Base-by-base conservation (phyloP, 768 basidiomycete species). In the Calocybe cyanea region DNA sequence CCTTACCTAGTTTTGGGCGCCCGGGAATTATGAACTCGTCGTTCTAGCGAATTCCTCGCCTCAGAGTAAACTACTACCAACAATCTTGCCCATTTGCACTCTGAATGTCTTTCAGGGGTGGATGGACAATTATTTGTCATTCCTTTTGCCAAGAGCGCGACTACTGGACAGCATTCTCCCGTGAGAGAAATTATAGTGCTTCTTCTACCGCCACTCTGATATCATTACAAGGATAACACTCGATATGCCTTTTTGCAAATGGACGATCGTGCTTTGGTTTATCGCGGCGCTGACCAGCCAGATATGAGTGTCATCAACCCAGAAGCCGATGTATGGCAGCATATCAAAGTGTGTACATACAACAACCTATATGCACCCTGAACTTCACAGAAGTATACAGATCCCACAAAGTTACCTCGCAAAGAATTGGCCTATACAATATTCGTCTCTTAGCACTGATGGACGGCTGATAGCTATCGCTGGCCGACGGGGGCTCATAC, bases 271-370 rank as follows among this genome's bases (percentile, higher is more conserved):
- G 87, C 89, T 2, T 75, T 96, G 0, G 83, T 97, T 13, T 99
- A 97, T 63, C 80, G 95, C 44, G 94, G 95, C 11, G 92, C 94
- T 21, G 95, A 97, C 63, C 94, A 97, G 62, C 94, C 95, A 4
- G 94, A 97, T 61, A 87, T 96, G 85, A 95, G 92, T 59, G 85
- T 99, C 46, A 96, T 98, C 58, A 97, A 97, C 59, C 93, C 94
- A 13, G 93, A 95, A 62, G 91, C 91, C 3, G 94, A 97, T 57
- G 94, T 97, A 14, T 98, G 95, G 94, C 92, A 98, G 56, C 87
- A 89, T 66, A 87, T 97, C 63, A 95, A 94, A 78, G 92, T 79
- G 52, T 41, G 54, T 55, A 15, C 14, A 14, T 13, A 17, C 41
- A 38, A 24, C 9, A 38, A 10, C 35, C 4, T 6, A 18, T 28